A percentile compares a stretch with the other conserved stretches of the same genome.
These are phyloP conservation scores for Colletotrichum tamarilloi DNA, from an alignment of 2,329 filamentous ascomycete genomes.

Conservation along the genomic window DNA sequence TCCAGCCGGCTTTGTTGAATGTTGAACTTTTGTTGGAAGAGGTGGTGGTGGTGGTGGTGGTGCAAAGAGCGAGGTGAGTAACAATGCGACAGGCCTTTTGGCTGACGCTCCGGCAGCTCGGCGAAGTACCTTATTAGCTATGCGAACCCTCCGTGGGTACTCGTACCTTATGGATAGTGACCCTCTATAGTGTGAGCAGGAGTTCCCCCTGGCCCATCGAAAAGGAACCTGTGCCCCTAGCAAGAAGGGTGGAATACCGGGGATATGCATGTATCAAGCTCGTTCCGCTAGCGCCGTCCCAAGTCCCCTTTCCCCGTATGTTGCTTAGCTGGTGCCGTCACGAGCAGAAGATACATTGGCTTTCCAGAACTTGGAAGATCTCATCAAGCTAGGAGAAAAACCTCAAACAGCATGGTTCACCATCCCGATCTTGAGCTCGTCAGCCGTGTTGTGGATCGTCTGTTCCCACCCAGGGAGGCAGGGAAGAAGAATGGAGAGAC, in stretches of 20 bases:
- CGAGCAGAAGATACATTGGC: neutral
- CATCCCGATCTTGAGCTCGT: neutral
- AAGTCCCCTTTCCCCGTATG: neutral
- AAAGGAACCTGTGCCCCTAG: neutral
- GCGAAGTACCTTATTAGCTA: neutral
- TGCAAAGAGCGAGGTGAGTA: neutral
- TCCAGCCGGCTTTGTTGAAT: neutral
- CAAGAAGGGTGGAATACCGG: neutral
- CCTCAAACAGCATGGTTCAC: neutral
- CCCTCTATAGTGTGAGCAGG: neutral
- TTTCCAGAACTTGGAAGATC: neutral
- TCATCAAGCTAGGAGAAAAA: neutral
- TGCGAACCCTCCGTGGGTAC: neutral
- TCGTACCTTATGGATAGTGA: neutral
- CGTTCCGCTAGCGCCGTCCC: neutral
- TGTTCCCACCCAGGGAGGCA: neutral
- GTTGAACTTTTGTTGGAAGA: neutral
- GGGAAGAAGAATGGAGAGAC: neutral
- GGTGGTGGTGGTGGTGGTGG: too few species aligned
- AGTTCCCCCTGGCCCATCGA: neutral
- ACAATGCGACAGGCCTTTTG: neutral
- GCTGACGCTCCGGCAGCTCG: neutral
- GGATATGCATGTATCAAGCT: slow-evolving; percentile 4
- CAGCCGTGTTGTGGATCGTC: neutral
- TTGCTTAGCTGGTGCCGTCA: neutral